Conservation (phyloP, 768 basidiomycete genomes). For the Kondoa malvinella region DNA sequence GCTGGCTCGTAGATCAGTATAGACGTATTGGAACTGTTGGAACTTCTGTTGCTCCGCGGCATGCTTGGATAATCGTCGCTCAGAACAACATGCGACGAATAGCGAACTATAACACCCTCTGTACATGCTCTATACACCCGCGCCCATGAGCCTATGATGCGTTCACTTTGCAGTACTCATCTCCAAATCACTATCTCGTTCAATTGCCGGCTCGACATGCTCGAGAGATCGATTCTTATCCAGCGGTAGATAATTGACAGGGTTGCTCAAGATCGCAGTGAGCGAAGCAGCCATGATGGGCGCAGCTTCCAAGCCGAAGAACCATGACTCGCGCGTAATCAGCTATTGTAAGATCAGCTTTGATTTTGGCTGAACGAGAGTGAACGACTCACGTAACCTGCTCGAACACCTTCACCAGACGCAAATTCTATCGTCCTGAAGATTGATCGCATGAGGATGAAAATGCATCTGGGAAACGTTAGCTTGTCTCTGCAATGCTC, state of each 20-base stretch:
- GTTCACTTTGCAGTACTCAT: background rate
- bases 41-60: too few relatives aligned
- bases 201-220: background rate
- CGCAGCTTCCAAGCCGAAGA: background rate
- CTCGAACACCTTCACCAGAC: background rate
- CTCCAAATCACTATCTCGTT: background rate
- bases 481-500: background rate
- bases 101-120: background rate
- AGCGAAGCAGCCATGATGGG: background rate
- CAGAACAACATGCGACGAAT: background rate
- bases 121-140: too few relatives aligned
- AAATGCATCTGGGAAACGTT: background rate
- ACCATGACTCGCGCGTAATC: background rate
- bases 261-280: background rate
- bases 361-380: background rate
- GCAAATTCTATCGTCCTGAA: conserved; percentile 8
- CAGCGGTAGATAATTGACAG: background rate
- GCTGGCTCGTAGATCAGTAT: background rate
- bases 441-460: background rate
- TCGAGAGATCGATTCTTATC: background rate
- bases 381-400: background rate
- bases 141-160: too few relatives aligned
- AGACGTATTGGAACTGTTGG: background rate
- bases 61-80: background rate
- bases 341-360: background rate